phyloP scores from a whole-genome alignment of 495 filamentous ascomycete species.

The Trichocladium antarcticum region DNA sequence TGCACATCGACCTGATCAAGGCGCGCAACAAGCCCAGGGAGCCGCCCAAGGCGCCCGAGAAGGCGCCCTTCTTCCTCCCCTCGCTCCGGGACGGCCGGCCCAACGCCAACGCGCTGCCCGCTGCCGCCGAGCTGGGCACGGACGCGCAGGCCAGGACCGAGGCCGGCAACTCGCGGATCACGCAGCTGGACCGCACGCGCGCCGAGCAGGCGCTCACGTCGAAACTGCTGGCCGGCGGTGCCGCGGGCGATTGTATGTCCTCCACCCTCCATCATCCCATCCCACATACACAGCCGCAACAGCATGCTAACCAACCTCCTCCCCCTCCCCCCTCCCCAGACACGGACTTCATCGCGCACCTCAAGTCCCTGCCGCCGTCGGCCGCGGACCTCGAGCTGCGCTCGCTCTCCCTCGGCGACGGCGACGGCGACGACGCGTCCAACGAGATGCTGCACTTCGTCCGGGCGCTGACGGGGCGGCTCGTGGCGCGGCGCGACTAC shows the following conservation, averaged over 20 bases:
- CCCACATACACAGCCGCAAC: not conserved
- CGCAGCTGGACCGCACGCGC: constrained; percentile 30
- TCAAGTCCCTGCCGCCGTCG: constrained; percentile 67
- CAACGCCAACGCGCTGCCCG: constrained; percentile 16
- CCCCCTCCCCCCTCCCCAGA: constrained; percentile 17
- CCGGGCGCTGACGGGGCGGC: constrained; percentile 54
- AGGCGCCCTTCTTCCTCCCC: constrained; percentile 92
- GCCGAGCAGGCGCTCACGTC: constrained; percentile 47
- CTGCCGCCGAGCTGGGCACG: constrained; percentile 14
- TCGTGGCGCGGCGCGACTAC: constrained; percentile 63
- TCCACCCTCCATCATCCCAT: not conserved
- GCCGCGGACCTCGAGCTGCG: constrained; percentile 83
- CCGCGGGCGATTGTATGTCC: constrained; percentile 41
- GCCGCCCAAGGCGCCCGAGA: constrained; percentile 81
- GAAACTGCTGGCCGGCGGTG: constrained; percentile 42
- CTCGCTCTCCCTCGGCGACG: constrained; percentile 48
- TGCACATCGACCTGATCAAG: constrained; percentile 82
- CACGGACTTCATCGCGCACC: constrained; percentile 58
- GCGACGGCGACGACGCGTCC: constrained; percentile 26
- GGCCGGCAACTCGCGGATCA: constrained; percentile 27
- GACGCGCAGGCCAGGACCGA: constrained; percentile 12
- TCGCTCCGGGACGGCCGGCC: constrained; percentile 52
- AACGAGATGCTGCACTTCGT: constrained; percentile 56
- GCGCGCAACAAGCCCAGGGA: constrained; percentile 91
- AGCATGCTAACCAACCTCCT: too few species aligned